Evolutionary conservation across 306 rosid species (phyloP).

Genomic region (Ochetophila trinervis): DNA sequence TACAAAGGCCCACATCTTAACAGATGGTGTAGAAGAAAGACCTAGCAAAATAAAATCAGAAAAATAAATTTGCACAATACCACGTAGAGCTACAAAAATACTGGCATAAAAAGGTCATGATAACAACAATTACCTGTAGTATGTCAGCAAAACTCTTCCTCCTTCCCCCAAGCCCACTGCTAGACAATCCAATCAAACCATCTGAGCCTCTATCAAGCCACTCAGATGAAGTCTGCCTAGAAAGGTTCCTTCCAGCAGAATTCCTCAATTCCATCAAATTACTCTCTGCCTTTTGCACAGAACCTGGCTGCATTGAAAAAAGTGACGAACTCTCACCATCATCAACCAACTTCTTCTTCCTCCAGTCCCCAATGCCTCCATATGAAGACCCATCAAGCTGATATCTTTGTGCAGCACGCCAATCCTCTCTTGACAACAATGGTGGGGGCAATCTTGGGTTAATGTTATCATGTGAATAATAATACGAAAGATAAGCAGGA

Average conservation of each 20-base stretch:
- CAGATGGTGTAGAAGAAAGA: background rate
- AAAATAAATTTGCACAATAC: background rate
- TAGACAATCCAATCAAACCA: constrained; percentile 46
- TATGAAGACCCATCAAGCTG: constrained; percentile 58
- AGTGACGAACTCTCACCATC: constrained; percentile 57
- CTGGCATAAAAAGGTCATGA: background rate
- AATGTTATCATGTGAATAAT: constrained; percentile 69
- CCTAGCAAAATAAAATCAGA: background rate
- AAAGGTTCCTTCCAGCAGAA: constrained; percentile 46
- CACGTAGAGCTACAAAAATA: background rate
- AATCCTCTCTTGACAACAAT: constrained; percentile 82
- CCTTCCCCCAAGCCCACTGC: constrained; percentile 60
- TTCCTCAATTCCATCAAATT: constrained; percentile 64
- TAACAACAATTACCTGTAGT: constrained; percentile 58
- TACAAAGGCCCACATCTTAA: background rate
- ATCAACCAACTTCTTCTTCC: constrained; percentile 44
- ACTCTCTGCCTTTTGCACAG: constrained; percentile 59
- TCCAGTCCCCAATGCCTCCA: constrained; percentile 67
- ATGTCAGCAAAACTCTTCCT: constrained; percentile 77
- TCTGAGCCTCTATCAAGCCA: constrained; percentile 47
- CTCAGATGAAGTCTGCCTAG: constrained; percentile 50
- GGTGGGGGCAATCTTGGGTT: constrained; percentile 96
- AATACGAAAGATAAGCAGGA: constrained; percentile 82
- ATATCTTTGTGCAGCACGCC: constrained; percentile 92
- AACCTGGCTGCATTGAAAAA: constrained; percentile 76